phyloP scores from a whole-genome alignment of 164 flowering plant species.

The Sextonia rubra region DNA sequence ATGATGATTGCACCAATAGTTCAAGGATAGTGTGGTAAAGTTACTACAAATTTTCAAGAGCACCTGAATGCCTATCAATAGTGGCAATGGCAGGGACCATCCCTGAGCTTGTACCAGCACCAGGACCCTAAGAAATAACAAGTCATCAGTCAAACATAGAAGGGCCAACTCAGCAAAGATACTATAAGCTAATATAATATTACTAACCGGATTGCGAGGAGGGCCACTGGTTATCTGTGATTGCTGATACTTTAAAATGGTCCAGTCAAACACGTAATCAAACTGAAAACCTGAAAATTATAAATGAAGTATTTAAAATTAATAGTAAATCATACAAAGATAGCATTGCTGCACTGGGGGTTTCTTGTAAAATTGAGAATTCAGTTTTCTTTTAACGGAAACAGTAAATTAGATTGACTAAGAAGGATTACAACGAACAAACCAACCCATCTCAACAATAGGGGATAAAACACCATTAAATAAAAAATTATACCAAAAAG shows the following conservation, averaged over 20 bases:
- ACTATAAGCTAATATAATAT: background rate
- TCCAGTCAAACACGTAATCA: slow-evolving; percentile 91
- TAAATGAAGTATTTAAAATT: background rate
- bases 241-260: slow-evolving; percentile 84
- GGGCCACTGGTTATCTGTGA: slow-evolving; percentile 71
- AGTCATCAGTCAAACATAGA: slow-evolving; percentile 7
- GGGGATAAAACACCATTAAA: too few species aligned
- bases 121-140: slow-evolving; percentile 32
- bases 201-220: slow-evolving; percentile 51
- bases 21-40: background rate
- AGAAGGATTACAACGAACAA: too few species aligned
- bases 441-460: too few species aligned
- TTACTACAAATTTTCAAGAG: background rate
- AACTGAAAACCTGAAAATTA: slow-evolving; percentile 67
- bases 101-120: slow-evolving; percentile 72
- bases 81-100: slow-evolving; percentile 40
- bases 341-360: background rate
- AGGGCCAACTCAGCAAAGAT: background rate
- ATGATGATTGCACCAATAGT: background rate
- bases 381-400: too few species aligned
- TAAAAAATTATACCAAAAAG: too few species aligned
- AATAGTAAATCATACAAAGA: background rate
- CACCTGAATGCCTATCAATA: slow-evolving; percentile 57
- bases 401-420: too few species aligned
- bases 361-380: too few species aligned